Base-by-base conservation (phyloP, 495 filamentous ascomycete genomes). In the Trichocladium uniseriatum region DNA sequence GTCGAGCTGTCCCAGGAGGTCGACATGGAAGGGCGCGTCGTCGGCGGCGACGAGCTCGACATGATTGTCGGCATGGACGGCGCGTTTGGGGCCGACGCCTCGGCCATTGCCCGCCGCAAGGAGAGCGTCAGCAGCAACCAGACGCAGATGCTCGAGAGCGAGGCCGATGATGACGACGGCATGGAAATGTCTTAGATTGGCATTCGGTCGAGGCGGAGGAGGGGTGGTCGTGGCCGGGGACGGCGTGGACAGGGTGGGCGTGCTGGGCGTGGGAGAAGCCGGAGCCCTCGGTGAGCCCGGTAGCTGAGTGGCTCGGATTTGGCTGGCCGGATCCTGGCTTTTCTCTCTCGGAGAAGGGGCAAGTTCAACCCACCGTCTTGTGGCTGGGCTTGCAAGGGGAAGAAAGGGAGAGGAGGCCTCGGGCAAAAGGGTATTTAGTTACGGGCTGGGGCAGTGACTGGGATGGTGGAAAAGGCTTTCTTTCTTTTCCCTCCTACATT, bases 1-100 rank as follows among this genome's bases (percentile, higher is more conserved):
- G 82, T 95, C 40, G 89, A 94, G 57, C 74, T 98, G n/a, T 92
- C 85, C 47, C 87, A 92, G 61, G 88, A 94, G 55, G 83, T 94
- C 21, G 94, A 97, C 62, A 82, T 79, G 51, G 92, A 97, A 52
- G 89, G 89, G 32, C 74, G 92, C 11, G 85, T 97, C 15, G 72
- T 96, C 19, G 83, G 81, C 22, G 91, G 92, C 15, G 76, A 79
- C 24, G 89, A 95, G 59, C 69, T 95, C 5, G 89, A 96, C 52
- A 63, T 63, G 49, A 79, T 84, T 45, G 81, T 87, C 6, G 83
- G 83, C 28, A 73, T 87, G 22, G 80, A 78, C 39, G 79, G 79
- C 16, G 51, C 58, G 20, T 65, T 55, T 15, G 75, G 29, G 69
- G 79, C 53, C 72, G 86, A 38, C 10, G 46, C 9, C 55, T 78